Base-by-base conservation (phyloP, 1,284 basidiomycete species). In the Apiotrichum gracile region DNA sequence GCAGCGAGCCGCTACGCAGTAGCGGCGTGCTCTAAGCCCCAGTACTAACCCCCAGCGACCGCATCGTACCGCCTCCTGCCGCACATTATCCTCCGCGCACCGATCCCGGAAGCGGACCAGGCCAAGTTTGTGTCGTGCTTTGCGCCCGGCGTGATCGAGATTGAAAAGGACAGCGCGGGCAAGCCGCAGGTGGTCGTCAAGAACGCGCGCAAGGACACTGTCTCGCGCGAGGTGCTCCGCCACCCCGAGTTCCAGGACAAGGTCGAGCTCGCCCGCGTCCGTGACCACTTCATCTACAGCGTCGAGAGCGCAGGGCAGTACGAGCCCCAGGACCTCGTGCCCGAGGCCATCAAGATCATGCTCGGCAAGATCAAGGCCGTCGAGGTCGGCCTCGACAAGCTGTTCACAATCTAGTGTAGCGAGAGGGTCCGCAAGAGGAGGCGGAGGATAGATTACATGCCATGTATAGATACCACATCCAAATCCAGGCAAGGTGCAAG, bases 61-160 rank as follows among this genome's bases (percentile, higher is more conserved):
- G 92, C 94, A 1, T 89, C 92, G 3, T 99, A 98, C 73, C 87
- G 94, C 44, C 80, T 97, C 5, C 82, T 97, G 24, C 96, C 94
- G 0, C 81, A 87, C 63, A 88, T 99, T 70, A 80, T 85, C 58
- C 83, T 98, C 61, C 69, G 81, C 57, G 82, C 85, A 65, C 86
- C 87, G 78, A 62, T 86, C 78, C 63, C 82, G 76, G 51, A 80
- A 77, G 57, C 86, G 78, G 46, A 78, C 46, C 75, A 78, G 51
- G 79, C 85, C 34, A 91, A 91, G 63, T 97, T 98, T 72, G 81
- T 84, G 63, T 76, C 80, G 45, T 97, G 93, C 74, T 98, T 98
- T 75, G 85, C 91, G 0, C 81, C 85, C 0, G 92, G 92, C 6
- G 94, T 98, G 35, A 86, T 98, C 52, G 82, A 82, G 42, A 78